phyloP scores from a whole-genome alignment of 495 filamentous ascomycete genomes.

The Neurospora tetrasperma region DNA sequence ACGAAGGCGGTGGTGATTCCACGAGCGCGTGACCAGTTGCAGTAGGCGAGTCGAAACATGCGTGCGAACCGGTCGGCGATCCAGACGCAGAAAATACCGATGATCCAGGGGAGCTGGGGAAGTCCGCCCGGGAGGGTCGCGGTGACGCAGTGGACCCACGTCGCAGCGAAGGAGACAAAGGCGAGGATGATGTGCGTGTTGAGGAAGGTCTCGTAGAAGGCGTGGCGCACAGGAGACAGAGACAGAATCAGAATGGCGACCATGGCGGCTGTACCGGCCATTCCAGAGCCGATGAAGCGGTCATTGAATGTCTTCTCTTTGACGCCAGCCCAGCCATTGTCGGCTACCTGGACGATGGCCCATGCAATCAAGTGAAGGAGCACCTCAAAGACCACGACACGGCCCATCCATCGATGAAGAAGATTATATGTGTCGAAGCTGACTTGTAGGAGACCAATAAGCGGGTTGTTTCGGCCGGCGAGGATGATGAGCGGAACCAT shows the following conservation, averaged over 20 bases:
- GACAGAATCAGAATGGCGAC: constrained; percentile 51
- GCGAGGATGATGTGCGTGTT: constrained; percentile 68
- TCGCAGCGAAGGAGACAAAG: constrained; percentile 47
- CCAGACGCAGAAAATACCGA: constrained; percentile 65
- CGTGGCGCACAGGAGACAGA: constrained; percentile 70
- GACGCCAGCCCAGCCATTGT: constrained; percentile 53
- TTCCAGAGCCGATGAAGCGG: constrained; percentile 47
- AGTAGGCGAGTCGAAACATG: constrained; percentile 56
- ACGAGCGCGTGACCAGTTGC: constrained; percentile 47
- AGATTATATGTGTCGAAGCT: constrained; percentile 97
- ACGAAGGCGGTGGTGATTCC: constrained; percentile 61
- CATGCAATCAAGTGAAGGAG: constrained; percentile 68
- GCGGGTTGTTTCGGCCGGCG: constrained; percentile 83
- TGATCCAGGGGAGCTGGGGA: constrained; percentile 54
- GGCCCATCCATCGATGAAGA: constrained; percentile 89
- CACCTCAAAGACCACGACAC: constrained; percentile 69
- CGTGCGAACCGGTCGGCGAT: constrained; percentile 61
- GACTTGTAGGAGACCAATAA: constrained; percentile 73
- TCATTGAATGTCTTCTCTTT: constrained; percentile 34
- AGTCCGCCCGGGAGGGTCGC: constrained; percentile 37
- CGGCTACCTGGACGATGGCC: constrained; percentile 57
- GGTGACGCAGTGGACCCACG: constrained; percentile 57
- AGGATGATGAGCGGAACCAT: constrained; percentile 87
- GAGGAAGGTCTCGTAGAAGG: constrained; percentile 93
- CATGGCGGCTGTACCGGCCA: constrained; percentile 45